phyloP scores from a whole-genome alignment of 148 eudicot genomes.

The Dianthus caryophyllus region DNA sequence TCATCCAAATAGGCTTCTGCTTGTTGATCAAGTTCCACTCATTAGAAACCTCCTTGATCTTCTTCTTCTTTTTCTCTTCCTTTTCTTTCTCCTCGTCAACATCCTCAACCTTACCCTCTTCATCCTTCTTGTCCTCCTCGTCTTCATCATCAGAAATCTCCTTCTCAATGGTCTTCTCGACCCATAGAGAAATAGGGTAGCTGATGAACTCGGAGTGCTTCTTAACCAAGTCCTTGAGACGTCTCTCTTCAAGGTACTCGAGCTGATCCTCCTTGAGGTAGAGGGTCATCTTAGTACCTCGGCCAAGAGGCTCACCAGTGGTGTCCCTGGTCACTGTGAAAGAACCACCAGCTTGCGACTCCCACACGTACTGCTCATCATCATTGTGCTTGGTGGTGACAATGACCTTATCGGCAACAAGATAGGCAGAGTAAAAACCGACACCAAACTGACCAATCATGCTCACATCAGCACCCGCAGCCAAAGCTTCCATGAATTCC shows the following conservation, averaged over 20 bases:
- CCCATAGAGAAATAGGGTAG: slow-evolving; percentile 81
- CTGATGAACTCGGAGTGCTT: slow-evolving; percentile 80
- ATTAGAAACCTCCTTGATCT: slow-evolving; percentile 76
- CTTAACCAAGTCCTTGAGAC: slow-evolving; percentile 68
- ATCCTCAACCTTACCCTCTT: slow-evolving; percentile 78
- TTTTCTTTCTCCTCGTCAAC: slow-evolving; percentile 79
- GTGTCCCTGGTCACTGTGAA: slow-evolving; percentile 76
- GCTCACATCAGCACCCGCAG: slow-evolving; percentile 87
- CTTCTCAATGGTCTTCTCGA: slow-evolving; percentile 77
- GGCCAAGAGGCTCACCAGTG: slow-evolving; percentile 60
- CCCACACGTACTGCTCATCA: slow-evolving; percentile 72
- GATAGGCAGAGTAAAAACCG: slow-evolving; percentile 68
- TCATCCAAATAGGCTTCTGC: slow-evolving; percentile 87
- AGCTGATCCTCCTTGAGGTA: slow-evolving; percentile 71
- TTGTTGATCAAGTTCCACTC: slow-evolving; percentile 70
- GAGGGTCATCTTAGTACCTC: slow-evolving; percentile 77
- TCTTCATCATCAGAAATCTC: slow-evolving; percentile 82
- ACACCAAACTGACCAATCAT: slow-evolving; percentile 84
- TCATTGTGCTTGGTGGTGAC: slow-evolving; percentile 84
- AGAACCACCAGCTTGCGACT: slow-evolving; percentile 76
- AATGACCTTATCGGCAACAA: slow-evolving; percentile 77
- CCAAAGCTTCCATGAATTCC: slow-evolving; percentile 83
- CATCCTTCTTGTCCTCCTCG: slow-evolving; percentile 73
- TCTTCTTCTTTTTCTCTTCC: slow-evolving; percentile 81
- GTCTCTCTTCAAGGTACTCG: slow-evolving; percentile 82